Evolutionary conservation across 2,329 filamentous ascomycete species (phyloP), one percentile per base, ranked within the genome.

Genomic region (Nemania sp.): DNA sequence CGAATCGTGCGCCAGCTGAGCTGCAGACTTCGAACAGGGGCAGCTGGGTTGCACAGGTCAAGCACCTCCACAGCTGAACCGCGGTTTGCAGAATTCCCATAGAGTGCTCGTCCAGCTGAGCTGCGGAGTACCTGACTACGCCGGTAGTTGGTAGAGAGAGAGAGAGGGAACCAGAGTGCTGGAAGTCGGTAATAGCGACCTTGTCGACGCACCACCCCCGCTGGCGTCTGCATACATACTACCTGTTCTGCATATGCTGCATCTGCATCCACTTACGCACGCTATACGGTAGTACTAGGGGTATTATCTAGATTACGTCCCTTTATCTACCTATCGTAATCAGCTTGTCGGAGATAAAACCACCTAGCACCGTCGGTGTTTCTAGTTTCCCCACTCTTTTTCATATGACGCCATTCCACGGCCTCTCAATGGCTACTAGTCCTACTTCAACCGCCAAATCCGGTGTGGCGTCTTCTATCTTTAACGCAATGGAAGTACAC

Each of bases 401-500:
- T 59, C 35, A 18, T 22, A 49, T 64, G 27, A 57, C 57, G 64
- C 59, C 59, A 26, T 63, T 47, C 24, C 6, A 43, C 55, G 13
- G 15, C 22, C 7, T 61, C 24, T 32, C 32, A 52, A 66, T 55
- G 66, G 45, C 62, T 18, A 20, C 53, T 45, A 67, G 62, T 67
- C 65, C 66, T 67, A 64, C 64, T 52, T 72, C 72, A 66, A 58
- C 68, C 68, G 59, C 72, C 70, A 69, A 71, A 70, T 70, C 70
- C 66, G 68, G 73, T 18, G 70, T 74, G 65, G 71, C 64, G 58
- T 71, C 73, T 53, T 72, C 72, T 51, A 69, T 22, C 35, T 22
- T 6, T 62, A 29, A 60, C 57, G 51, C 68, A 41, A 75, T 74
- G 71, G 74, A 68, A 62, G 71, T 72, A 55, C 74, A 73, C 67